A percentile compares a stretch with the other conserved stretches of the same genome.
Evolutionary conservation across 257 asterid genomes (phyloP).

Genomic region (Ajuga chamaepitys): DNA sequence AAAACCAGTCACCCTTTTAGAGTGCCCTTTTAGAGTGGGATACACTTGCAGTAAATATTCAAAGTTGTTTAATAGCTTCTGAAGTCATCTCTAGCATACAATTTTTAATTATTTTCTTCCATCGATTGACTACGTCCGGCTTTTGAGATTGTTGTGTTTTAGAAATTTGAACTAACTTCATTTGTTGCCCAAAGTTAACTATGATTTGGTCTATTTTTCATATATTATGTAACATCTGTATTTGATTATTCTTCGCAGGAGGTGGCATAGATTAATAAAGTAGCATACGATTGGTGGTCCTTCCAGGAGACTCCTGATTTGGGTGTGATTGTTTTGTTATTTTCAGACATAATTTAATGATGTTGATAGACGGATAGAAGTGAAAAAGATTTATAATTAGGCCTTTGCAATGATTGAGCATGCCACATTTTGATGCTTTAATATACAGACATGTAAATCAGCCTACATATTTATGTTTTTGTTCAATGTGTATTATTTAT

Average conservation of each 20-base stretch:
- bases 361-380: background rate
- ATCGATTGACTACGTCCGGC: background rate
- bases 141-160: background rate
- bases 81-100: background rate
- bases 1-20: too few species aligned
- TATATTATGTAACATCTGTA: background rate
- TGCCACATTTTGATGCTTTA: too few species aligned
- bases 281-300: background rate
- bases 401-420: too few species aligned
- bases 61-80: background rate
- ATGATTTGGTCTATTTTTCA: background rate
- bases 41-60: background rate
- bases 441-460: too few species aligned
- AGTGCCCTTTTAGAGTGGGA: background rate
- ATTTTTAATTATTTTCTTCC: background rate
- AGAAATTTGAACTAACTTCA: background rate
- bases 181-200: background rate
- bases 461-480: too few species aligned
- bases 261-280: constrained; percentile 3
- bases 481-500: too few species aligned
- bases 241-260: constrained; percentile 10
- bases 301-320: background rate
- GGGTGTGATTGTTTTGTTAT: background rate
- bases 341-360: background rate
- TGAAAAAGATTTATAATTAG: background rate